These are phyloP conservation scores for Sporisorium sorghi DNA, from an alignment of 1,284 basidiomycete species.

Conservation along the genomic window DNA sequence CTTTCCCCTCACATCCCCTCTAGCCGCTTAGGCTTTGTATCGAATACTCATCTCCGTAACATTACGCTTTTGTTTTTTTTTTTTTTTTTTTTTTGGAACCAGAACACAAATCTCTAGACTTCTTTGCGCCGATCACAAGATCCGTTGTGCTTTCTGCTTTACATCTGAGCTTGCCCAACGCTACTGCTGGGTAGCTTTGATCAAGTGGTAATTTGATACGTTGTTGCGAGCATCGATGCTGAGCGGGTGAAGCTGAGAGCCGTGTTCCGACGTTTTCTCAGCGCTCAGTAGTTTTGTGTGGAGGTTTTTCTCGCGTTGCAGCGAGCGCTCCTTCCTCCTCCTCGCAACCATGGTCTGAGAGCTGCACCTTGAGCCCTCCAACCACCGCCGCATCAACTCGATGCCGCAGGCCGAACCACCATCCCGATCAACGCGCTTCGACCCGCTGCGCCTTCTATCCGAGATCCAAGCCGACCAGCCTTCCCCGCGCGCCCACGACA, in stretches of 20 bases:
- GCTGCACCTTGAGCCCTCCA: background rate
- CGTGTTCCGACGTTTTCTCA: background rate
- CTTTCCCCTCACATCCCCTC: conserved; percentile 1
- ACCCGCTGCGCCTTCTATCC: conserved; percentile 20
- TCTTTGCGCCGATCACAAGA: no score
- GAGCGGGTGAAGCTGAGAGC: conserved; percentile 1
- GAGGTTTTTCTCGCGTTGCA: background rate
- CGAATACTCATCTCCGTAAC: conserved; percentile 10
- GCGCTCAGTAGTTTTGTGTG: conserved; percentile 1
- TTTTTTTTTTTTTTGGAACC: no score
- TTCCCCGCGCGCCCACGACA: background rate
- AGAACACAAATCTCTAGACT: background rate
- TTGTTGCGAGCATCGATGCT: no score
- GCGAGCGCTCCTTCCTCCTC: background rate
- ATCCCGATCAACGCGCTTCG: conserved; percentile 12
- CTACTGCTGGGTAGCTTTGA: no score
- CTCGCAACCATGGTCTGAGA: background rate
- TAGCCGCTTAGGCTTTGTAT: conserved; percentile 16
- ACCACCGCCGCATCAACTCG: background rate
- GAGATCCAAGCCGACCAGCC: conserved; percentile 24
- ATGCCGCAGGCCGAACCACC: background rate
- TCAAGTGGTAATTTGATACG: no score
- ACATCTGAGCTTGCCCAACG: background rate
- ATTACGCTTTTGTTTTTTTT: conserved; percentile 1
- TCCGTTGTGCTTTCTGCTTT: background rate